These are phyloP conservation scores for Brasilioporus rufonigricans DNA, from an alignment of 768 basidiomycete species.

Conservation along the genomic window DNA sequence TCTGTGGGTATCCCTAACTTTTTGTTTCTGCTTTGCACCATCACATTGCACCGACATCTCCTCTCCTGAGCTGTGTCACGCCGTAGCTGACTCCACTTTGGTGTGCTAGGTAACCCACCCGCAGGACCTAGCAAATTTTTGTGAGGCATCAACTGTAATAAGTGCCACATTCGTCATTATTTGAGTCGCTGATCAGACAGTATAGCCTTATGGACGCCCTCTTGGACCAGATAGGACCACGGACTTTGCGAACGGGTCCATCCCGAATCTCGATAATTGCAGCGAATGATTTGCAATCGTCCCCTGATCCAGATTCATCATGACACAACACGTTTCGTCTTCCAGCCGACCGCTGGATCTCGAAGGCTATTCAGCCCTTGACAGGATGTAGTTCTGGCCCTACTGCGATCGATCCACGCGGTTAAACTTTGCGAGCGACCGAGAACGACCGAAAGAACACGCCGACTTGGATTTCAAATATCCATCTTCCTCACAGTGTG, in stretches of 20 bases:
- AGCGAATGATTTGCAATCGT: not conserved
- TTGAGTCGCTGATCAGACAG: not conserved
- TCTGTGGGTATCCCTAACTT: not conserved
- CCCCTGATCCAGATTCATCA: not conserved
- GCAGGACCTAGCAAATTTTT: not conserved
- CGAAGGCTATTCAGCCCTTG: not conserved
- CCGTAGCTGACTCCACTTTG: not conserved
- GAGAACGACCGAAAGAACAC: not conserved
- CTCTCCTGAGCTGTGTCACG: not conserved
- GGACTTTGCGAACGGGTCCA: not conserved
- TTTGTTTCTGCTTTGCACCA: not conserved
- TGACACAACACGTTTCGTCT: not conserved
- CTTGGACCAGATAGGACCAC: not conserved
- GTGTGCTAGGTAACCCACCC: not conserved
- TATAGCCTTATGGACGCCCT: not conserved
- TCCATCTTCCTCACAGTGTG: not conserved
- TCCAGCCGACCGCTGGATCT: not conserved
- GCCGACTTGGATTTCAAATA: slow-evolving; percentile 19
- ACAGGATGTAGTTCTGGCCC: not conserved
- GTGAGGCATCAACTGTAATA: not conserved
- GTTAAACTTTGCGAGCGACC: not conserved
- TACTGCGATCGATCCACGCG: not conserved
- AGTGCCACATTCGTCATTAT: not conserved
- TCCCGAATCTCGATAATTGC: not conserved
- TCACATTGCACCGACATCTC: not conserved